Evolutionary conservation across 495 filamentous ascomycete species (phyloP).

Genomic region (Tuber melanosporum): DNA sequence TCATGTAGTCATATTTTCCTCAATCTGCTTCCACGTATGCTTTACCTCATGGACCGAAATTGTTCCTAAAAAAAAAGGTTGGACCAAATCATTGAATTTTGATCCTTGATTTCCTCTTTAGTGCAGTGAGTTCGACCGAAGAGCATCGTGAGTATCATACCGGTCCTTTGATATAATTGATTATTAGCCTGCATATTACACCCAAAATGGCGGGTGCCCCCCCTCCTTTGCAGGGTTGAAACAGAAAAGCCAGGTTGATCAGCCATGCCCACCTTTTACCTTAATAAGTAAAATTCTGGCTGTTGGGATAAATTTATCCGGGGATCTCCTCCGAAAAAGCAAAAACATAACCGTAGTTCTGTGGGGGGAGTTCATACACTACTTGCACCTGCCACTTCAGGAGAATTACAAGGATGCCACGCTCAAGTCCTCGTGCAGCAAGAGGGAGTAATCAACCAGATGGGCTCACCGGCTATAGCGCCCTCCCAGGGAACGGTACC

Average conservation of each 20-base stretch:
- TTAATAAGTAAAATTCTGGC: background rate
- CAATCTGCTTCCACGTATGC: background rate
- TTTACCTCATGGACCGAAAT: background rate
- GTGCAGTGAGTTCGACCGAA: background rate
- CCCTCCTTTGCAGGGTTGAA: background rate
- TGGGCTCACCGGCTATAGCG: background rate
- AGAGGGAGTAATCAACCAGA: background rate
- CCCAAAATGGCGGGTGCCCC: background rate
- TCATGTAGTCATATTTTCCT: background rate
- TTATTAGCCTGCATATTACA: background rate
- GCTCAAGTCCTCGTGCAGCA: background rate
- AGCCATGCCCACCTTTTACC: background rate
- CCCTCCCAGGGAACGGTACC: background rate
- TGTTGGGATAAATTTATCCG: background rate
- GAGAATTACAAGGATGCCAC: fast-evolving
- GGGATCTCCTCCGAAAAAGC: background rate
- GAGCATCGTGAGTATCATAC: background rate
- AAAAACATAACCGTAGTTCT: too few species aligned
- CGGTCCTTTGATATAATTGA: background rate
- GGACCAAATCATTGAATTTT: background rate
- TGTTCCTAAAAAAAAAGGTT: background rate
- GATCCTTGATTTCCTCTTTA: background rate
- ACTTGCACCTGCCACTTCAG: background rate
- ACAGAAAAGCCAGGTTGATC: background rate
- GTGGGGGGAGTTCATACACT: background rate